phyloP scores from a whole-genome alignment of 345 rosid species.

The Theobroma cacao region DNA sequence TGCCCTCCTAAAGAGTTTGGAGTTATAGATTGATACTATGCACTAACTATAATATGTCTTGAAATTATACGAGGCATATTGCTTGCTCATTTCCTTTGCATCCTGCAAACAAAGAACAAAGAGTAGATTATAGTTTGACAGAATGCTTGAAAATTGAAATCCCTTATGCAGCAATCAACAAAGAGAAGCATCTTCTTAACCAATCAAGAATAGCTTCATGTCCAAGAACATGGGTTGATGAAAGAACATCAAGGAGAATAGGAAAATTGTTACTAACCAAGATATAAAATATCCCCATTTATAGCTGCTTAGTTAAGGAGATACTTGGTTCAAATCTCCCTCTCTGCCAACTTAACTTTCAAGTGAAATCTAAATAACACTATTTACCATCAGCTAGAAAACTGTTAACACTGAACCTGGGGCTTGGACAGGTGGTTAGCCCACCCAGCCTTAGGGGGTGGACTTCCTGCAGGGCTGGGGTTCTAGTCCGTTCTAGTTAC shows the following conservation, averaged over 20 bases:
- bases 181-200: background rate
- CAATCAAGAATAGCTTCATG: background rate
- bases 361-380: background rate
- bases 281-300: background rate
- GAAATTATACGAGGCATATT: background rate
- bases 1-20: background rate
- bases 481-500: background rate
- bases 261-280: background rate
- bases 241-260: background rate
- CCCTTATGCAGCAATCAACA: background rate
- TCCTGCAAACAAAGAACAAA: conserved; percentile 2
- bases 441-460: background rate
- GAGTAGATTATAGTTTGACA: background rate
- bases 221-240: background rate
- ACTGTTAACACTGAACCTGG: background rate
- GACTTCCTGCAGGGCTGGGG: background rate
- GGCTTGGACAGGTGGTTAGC: background rate
- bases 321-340: background rate
- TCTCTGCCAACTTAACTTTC: background rate
- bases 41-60: background rate
- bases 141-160: background rate
- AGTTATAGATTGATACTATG: background rate
- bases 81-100: background rate
- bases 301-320: background rate
- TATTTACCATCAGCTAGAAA: background rate